phyloP scores from a whole-genome alignment of 2,329 filamentous ascomycete genomes.

The Helotiales sp. region DNA sequence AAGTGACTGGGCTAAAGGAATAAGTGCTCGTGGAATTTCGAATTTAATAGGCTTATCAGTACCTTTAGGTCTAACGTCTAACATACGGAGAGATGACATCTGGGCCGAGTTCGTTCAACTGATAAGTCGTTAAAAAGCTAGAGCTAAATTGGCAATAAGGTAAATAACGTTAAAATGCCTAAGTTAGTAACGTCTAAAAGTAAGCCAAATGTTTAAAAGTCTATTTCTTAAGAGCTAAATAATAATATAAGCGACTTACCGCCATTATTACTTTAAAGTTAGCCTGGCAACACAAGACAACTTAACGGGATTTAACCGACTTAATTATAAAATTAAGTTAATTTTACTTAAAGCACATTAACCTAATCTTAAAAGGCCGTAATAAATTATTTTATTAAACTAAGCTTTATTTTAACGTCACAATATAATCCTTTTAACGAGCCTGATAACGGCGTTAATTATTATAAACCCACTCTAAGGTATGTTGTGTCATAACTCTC shows the following conservation, averaged over 20 bases:
- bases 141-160: slow-evolving; percentile 2
- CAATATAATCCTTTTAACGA: slow-evolving; percentile 48
- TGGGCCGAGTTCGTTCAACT: background rate
- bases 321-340: slow-evolving; percentile 12
- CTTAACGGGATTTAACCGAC: slow-evolving; percentile 6
- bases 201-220: slow-evolving; percentile 17
- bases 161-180: slow-evolving; percentile 10
- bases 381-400: slow-evolving; percentile 15
- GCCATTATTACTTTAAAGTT: slow-evolving; percentile 6
- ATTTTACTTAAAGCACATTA: slow-evolving; percentile 14
- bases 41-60: background rate
- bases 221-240: background rate
- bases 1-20: background rate
- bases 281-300: slow-evolving; percentile 11
- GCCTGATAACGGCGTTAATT: slow-evolving; percentile 58
- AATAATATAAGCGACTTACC: background rate
- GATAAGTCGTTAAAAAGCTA: slow-evolving; percentile 8
- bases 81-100: slow-evolving; percentile 2
- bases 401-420: slow-evolving; percentile 46
- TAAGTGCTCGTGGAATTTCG: slow-evolving; percentile 12
- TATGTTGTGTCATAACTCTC: slow-evolving; percentile 31
- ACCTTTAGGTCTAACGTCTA: slow-evolving; percentile 13
- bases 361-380: slow-evolving; percentile 14
- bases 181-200: slow-evolving; percentile 8
- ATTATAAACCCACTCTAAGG: slow-evolving; percentile 51